Evolutionary conservation across 208 protist genomes (phyloP), one percentile per base, ranked within the genome.

Genomic region (Angomonas desouzai): DNA sequence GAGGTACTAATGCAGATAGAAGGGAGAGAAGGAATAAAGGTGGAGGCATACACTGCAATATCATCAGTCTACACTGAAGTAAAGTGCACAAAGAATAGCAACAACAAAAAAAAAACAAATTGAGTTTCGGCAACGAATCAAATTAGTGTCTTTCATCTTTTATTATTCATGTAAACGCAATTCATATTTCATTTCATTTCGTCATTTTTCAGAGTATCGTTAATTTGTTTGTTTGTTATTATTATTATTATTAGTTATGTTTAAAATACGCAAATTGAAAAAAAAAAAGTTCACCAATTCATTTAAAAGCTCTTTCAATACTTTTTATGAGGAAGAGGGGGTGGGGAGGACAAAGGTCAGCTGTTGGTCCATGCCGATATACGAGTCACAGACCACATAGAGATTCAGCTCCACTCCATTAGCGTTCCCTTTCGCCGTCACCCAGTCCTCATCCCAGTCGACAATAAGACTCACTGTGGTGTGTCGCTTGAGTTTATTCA

Each of bases 281-380:
- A 45, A 64, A 64, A 36, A 32, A 28, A 38, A 66, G 34, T 3
- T 30, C n/a, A 10, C 28, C 9, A 13, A 40, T 40, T 40, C 36
- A 40, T 40, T 18, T 40, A 40, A 40, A 40, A 13, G n/a, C n/a
- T n/a, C n/a, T n/a, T n/a, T n/a, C n/a, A n/a, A n/a, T n/a, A n/a
- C n/a, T n/a, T 40, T 18, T 40, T 6, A 40, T 13, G 6, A 40
- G 9, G 6, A 40, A 30, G 61, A 6, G 2, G 83, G 78, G 32
- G 51, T 27, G 11, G 81, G 76, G 30, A 96, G 71, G 11, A 49
- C 67, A 48, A 97, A 91, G 48, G 60, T 73, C 66, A 86, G 85
- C 62, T 94, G 83, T 73, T 96, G 87, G 59, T 97, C 94, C 64
- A 97, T 78, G 33, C 94, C 94, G 33, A 97, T 66, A 74, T 94